Base-by-base conservation (phyloP, 495 filamentous ascomycete genomes). In the Daldinia decipiens region DNA sequence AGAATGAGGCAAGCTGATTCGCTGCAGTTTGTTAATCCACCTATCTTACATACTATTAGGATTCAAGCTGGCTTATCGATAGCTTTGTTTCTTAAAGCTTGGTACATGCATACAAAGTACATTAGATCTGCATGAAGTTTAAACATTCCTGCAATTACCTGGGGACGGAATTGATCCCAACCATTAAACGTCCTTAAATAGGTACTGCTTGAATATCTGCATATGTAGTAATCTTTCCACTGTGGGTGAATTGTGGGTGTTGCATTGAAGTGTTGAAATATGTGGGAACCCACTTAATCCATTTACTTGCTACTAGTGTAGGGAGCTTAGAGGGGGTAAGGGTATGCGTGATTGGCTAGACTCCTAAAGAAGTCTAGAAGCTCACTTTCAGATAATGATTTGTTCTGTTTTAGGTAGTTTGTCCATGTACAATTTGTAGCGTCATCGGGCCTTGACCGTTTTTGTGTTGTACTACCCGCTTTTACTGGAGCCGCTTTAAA, bases 391-490 rank as follows among this genome's bases (percentile, higher is more conserved):
- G 29, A 36, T 36, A 36, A 36, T 32, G 15, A 56, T 56, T 31
- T 17, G 53, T 34, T 34, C 45, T 59, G 55, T 50, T 68, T 45
- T 53, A 27, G 40, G 58, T 67, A 56, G 21, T 61, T 62, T n/a
- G 29, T 17, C 32, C 51, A 47, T 47, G 43, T 47, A 47, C 43
- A 21, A 21, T 24, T 21, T 19, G 9, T 64, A 68, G 60, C 65
- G 31, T 60, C 60, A 72, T 72, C 32, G 65, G 36, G 15, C 26
- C 56, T 56, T 54, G 31, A 63, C 69, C 69, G 69, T 72, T 67
- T 67, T n/a, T 57, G 65, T 68, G 60, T 29, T 24, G 5, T 29
- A 32, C 0, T 53, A 27, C 50, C 70, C 70, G 36, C 70, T 65
- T 68, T 68, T 65, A 1, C 26, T 36, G n/a, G 39, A 9, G 4